Evolutionary conservation across 2,329 filamentous ascomycete species (phyloP).

Genomic region (Fusarium decemcellulare): DNA sequence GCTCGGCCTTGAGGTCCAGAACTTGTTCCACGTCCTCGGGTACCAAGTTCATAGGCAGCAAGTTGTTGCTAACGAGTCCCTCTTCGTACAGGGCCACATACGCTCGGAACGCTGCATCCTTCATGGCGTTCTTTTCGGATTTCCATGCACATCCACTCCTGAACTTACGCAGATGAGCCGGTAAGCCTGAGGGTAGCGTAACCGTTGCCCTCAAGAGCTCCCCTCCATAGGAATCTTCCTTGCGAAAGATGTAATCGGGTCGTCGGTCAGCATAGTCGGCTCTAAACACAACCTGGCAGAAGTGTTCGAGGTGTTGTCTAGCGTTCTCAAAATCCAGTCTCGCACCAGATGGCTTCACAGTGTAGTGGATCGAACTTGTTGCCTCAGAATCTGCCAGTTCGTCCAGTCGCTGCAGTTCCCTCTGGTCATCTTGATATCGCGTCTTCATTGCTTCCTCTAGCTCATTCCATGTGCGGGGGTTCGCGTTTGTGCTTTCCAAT

Average conservation of each 20-base stretch:
- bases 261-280: constrained; percentile 73
- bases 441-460: constrained; percentile 82
- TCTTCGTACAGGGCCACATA: constrained; percentile 79
- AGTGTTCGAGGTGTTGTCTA: constrained; percentile 83
- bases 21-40: constrained; percentile 56
- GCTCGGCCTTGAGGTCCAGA: constrained; percentile 53
- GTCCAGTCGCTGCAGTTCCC: constrained; percentile 62
- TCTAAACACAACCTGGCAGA: constrained; percentile 75
- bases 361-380: constrained; percentile 47
- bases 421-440: constrained; percentile 76
- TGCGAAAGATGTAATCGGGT: constrained; percentile 76
- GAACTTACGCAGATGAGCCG: constrained; percentile 55
- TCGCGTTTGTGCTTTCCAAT: constrained; percentile 47
- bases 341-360: constrained; percentile 66
- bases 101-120: constrained; percentile 87
- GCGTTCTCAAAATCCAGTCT: constrained; percentile 81
- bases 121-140: constrained; percentile 79
- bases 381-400: constrained; percentile 61
- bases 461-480: constrained; percentile 68
- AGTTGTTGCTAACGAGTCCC: constrained; percentile 81
- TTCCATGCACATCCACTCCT: constrained; percentile 66
- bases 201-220: constrained; percentile 70
- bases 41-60: constrained; percentile 75
- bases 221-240: constrained; percentile 42
- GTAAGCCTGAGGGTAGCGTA: constrained; percentile 78